A percentile compares a stretch with the other conserved stretches of the same genome.
Conservation (phyloP, 768 basidiomycete genomes). For the Russula ochroleuca region DNA sequence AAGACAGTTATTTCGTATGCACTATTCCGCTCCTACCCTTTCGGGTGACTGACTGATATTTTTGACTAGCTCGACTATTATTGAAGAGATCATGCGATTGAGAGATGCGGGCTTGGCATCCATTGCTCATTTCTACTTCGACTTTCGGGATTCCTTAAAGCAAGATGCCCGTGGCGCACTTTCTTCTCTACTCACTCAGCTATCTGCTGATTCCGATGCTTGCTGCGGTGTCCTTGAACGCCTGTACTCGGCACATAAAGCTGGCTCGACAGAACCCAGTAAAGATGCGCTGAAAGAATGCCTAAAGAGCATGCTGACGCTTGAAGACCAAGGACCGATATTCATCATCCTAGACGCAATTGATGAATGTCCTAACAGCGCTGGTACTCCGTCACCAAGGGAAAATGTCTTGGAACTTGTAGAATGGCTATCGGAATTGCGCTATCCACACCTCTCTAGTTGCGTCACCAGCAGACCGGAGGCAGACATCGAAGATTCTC, state of each 20-base stretch:
- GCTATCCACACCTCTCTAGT: background rate
- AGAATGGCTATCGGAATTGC: background rate
- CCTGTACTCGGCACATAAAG: background rate
- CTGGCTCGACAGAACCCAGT: background rate
- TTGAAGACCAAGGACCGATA: background rate
- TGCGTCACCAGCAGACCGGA: background rate
- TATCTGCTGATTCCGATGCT: background rate
- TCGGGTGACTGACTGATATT: background rate
- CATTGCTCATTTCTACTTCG: background rate
- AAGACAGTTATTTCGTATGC: background rate
- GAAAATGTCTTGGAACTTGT: background rate
- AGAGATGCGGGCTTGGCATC: background rate
- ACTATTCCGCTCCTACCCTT: too few species aligned
- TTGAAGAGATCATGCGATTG: background rate
- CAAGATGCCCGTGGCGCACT: background rate
- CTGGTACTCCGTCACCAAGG: background rate
- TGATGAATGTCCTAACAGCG: background rate
- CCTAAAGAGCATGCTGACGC: background rate
- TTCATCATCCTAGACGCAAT: background rate
- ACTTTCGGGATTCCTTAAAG: background rate
- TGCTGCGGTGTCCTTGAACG: background rate
- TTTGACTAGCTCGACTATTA: background rate
- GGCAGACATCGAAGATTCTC: background rate
- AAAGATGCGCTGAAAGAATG: background rate
- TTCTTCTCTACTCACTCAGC: background rate